Evolutionary conservation across 352 stramenopile species (phyloP), one percentile per base, ranked within the genome.

Genomic region (Phytophthora cryptogea): DNA sequence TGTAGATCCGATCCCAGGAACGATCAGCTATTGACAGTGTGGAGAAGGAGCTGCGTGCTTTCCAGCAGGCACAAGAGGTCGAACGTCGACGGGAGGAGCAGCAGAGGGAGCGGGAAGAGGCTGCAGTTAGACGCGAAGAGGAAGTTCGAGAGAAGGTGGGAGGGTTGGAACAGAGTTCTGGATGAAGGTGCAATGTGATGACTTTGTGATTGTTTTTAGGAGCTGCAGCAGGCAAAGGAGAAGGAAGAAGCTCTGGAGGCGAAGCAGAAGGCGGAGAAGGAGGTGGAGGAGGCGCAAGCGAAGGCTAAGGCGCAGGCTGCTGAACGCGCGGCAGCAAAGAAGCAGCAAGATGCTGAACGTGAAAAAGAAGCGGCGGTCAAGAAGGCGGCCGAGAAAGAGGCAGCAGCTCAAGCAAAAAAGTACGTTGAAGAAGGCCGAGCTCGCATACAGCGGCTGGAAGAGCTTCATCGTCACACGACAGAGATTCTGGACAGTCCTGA

Each of bases 401-500:
- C 68, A 0, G 54, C 60, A 23, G 62, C 55, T 32, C 67, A 65
- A 8, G 67, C 68, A 4, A 78, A 85, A 57, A 66, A 86, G 44
- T 69, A 83, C 39, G 47, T 83, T 1, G 47, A 63, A 20, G 73
- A 88, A 35, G 83, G 77, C 3, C 52, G 70, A 10, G 70, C 67
- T 17, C 72, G 79, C 11, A 62, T 89, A 1, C 66, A 74, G 26
- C 72, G 76, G 1, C 52, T 91, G 37, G 62, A 89, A 53, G 68
- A 62, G 28, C 74, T 92, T 11, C 74, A 91, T 23, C 49, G 57
- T 10, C 59, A 74, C 14, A 77, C 66, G 0, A 54, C 74, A 8
- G 63, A 76, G 43, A 89, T 93, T 20, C 62, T 86, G 4, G 75
- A 72, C 14, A 84, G 56, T 35, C 53, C 62, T 9, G 72, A 90